These are phyloP conservation scores for Lichtheimia corymbifera DNA, from an alignment of 371 early-diverging fungal species.

Conservation along the genomic window DNA sequence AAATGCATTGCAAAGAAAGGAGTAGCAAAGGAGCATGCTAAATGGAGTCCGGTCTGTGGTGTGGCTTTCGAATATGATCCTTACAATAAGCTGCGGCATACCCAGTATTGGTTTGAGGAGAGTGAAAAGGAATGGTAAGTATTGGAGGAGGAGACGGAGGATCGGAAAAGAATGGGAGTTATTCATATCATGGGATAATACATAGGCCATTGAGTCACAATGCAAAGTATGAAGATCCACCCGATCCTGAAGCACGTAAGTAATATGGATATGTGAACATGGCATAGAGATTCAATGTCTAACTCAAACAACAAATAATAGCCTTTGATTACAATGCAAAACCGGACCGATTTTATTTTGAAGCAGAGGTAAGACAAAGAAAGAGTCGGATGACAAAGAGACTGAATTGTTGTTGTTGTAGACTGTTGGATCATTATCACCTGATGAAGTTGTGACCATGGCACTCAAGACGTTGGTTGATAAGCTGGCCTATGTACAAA, in stretches of 20 bases:
- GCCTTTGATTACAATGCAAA: conserved; percentile 87
- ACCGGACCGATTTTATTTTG: conserved; percentile 87
- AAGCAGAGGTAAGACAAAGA: conserved; percentile 69
- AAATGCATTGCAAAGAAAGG: conserved; percentile 92
- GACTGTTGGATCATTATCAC: conserved; percentile 87
- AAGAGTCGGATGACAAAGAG: background rate
- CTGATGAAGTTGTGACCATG: conserved; percentile 82
- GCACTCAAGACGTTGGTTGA: conserved; percentile 83
- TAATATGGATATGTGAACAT: background rate
- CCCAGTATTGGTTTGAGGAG: conserved; percentile 96
- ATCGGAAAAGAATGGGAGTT: too few species aligned
- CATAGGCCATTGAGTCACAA: conserved; percentile 77
- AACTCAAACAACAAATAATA: conserved; percentile 21
- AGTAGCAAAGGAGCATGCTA: conserved; percentile 97
- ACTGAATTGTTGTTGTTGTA: conserved; percentile 6
- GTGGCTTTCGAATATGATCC: conserved; percentile 98
- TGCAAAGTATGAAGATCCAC: conserved; percentile 68
- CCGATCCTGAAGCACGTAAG: conserved; percentile 63
- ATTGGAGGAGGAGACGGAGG: background rate
- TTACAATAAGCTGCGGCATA: conserved; percentile 91
- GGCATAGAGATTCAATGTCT: background rate
- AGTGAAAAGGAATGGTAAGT: conserved; percentile 81
- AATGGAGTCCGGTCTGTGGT: conserved; percentile 97
- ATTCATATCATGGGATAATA: too few species aligned
- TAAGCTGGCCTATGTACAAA: conserved; percentile 79